Conservation (phyloP, 2,329 filamentous ascomycete genomes). For the Colletotrichum sp. region DNA sequence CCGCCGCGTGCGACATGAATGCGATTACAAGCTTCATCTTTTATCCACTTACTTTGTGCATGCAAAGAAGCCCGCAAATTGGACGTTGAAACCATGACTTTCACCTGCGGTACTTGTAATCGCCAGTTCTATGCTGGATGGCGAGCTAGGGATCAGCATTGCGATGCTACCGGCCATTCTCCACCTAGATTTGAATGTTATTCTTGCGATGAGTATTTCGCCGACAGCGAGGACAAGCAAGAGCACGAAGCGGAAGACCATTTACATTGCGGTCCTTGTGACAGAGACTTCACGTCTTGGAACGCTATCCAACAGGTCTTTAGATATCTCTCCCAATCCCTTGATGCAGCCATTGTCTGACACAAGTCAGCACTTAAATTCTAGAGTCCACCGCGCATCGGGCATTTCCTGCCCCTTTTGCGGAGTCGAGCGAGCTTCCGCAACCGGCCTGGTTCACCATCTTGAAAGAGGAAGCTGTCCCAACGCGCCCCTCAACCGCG, state of each 20-base stretch:
- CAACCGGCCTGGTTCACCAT: conserved; percentile 60
- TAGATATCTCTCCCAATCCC: neutral
- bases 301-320: neutral
- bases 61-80: neutral
- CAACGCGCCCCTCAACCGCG: conserved; percentile 49
- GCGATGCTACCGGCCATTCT: conserved; percentile 27
- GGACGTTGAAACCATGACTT: neutral
- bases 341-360: neutral
- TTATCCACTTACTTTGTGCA: neutral
- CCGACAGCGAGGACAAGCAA: conserved; percentile 22
- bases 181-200: conserved; percentile 29
- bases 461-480: conserved; percentile 60
- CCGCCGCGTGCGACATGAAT: neutral
- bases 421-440: conserved; percentile 44
- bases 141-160: conserved; percentile 31
- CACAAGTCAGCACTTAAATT: conserved; percentile 56
- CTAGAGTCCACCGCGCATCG: conserved; percentile 49
- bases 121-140: conserved; percentile 26
- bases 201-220: conserved; percentile 28
- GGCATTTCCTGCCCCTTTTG: conserved; percentile 62
- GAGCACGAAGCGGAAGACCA: neutral
- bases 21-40: neutral
- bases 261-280: neutral
- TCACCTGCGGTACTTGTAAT: conserved; percentile 29
- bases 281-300: neutral